Percentiles rank a stretch among this genome's conserved stretches.
Conservation (phyloP, 208 protist genomes). For the Acanthamoeba lenticulata region DNA sequence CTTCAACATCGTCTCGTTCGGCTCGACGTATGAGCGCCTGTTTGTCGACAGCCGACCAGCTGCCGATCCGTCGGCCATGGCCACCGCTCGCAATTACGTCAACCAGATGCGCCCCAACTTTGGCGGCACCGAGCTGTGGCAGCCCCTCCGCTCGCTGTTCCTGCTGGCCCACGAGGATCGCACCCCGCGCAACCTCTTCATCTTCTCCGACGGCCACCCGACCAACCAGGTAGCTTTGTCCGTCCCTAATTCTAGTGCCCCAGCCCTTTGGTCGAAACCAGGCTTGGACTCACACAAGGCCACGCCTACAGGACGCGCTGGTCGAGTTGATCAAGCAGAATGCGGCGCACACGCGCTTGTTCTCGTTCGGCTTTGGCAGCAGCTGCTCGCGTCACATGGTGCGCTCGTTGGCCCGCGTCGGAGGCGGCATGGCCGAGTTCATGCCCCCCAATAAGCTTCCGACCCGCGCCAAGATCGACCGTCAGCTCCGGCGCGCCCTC, state of each 20-base stretch:
- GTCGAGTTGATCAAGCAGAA: conserved; percentile 53
- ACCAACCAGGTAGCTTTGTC: conserved; percentile 62
- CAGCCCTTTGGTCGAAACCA: too few species aligned
- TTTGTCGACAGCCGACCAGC: conserved; percentile 21
- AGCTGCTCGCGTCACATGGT: conserved; percentile 68
- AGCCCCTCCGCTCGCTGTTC: conserved; percentile 49
- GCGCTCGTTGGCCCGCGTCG: conserved; percentile 57
- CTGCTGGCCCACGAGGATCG: not conserved
- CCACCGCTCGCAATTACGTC: conserved; percentile 36
- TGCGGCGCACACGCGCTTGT: conserved; percentile 69
- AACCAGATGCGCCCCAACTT: conserved; percentile 26
- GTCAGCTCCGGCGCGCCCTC: conserved; percentile 58
- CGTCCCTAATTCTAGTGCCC: too few species aligned
- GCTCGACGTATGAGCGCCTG: conserved; percentile 31
- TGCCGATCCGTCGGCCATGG: not conserved
- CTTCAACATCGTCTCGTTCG: conserved; percentile 79
- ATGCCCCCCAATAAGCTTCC: conserved; percentile 68
- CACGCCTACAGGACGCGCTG: not conserved
- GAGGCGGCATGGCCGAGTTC: conserved; percentile 72
- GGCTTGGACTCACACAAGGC: too few species aligned
- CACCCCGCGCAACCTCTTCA: conserved; percentile 70
- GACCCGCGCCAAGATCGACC: conserved; percentile 63
- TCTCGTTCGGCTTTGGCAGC: conserved; percentile 78
- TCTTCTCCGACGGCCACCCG: conserved; percentile 79
- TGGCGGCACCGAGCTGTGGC: conserved; percentile 51